Conservation (phyloP, 805 yeast genomes). For the Ogataea zsoltii region DNA sequence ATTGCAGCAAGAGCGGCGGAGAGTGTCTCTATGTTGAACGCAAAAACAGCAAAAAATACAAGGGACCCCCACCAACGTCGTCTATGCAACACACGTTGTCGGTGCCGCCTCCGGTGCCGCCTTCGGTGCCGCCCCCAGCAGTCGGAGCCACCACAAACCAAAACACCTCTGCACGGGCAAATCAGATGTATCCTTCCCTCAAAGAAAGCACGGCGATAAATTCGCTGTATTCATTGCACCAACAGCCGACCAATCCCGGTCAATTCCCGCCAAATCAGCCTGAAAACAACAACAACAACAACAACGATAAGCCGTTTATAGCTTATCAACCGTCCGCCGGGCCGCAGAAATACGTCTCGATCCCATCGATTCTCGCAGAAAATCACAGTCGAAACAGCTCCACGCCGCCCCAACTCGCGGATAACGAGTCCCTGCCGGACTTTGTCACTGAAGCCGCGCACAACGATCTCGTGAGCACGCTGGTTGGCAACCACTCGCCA, state of each 20-base stretch:
- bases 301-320: neutral
- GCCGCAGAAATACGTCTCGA: slow-evolving; percentile 12
- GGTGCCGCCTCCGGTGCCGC: neutral
- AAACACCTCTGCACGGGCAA: neutral
- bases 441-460: slow-evolving; percentile 15
- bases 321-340: no score
- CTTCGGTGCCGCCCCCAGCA: neutral
- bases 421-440: neutral
- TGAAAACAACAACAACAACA: neutral
- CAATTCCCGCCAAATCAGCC: neutral
- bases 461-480: slow-evolving; percentile 13
- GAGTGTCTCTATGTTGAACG: slow-evolving; percentile 45
- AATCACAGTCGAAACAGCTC: neutral
- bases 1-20: slow-evolving; percentile 41
- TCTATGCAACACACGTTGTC: neutral
- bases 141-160: no score
- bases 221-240: slow-evolving; percentile 18
- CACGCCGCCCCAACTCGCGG: no score
- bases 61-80: neutral
- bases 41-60: slow-evolving; percentile 24
- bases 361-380: slow-evolving; percentile 14
- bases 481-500: slow-evolving; percentile 32
- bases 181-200: slow-evolving; percentile 7
- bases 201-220: slow-evolving; percentile 18
- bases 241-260: slow-evolving; percentile 10